Percentiles rank a stretch among this genome's conserved stretches.
Evolutionary conservation across 371 early-diverging fungal species (phyloP).

Genomic region (Mortierella sp.): DNA sequence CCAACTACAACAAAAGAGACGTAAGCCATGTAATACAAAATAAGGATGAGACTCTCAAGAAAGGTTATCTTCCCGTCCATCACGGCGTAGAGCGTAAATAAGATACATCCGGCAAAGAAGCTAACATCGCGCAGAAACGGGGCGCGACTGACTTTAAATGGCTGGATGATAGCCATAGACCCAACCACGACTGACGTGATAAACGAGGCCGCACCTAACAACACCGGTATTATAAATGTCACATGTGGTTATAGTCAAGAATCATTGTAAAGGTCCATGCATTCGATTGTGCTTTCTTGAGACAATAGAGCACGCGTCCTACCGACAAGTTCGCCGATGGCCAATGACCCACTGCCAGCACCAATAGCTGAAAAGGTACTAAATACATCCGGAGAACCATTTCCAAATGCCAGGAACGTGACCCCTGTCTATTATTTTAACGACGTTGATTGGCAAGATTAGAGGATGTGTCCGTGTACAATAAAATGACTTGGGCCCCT

Average conservation of each 20-base stretch:
- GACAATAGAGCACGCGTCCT: not conserved
- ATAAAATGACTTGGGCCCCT: not conserved
- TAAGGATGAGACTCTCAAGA: conserved; percentile 68
- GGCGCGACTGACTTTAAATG: conserved; percentile 71
- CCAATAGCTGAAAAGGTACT: conserved; percentile 83
- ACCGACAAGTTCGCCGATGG: conserved; percentile 74
- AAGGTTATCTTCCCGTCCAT: conserved; percentile 72
- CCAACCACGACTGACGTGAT: conserved; percentile 83
- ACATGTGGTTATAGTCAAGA: not conserved
- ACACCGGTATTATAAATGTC: not conserved
- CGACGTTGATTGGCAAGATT: not conserved
- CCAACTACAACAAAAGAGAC: conserved; percentile 70
- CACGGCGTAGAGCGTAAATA: conserved; percentile 68
- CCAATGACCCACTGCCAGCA: conserved; percentile 78
- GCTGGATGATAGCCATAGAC: conserved; percentile 77
- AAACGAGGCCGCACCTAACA: conserved; percentile 78
- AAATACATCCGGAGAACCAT: conserved; percentile 89
- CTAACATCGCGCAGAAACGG: conserved; percentile 80
- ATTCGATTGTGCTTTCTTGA: not conserved
- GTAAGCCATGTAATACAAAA: conserved; percentile 68
- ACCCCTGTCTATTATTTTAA: conserved; percentile 74
- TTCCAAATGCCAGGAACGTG: conserved; percentile 87
- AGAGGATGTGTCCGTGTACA: not conserved
- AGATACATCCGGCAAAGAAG: conserved; percentile 77
- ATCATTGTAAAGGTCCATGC: not conserved